phyloP scores from a whole-genome alignment of 345 rosid genomes.

The rapeseed (Brassica napus) region DNA sequence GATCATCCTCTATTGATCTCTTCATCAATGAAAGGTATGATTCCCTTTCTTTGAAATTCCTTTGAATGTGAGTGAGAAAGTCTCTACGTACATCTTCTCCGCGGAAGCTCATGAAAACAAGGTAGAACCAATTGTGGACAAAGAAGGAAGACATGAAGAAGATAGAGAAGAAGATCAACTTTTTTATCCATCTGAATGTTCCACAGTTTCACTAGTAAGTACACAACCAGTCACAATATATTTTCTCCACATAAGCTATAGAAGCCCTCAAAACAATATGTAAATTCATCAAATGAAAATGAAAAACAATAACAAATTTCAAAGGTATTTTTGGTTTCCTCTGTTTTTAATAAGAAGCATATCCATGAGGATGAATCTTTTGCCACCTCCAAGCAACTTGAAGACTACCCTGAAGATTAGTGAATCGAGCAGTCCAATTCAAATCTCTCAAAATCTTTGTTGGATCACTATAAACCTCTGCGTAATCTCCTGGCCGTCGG shows the following conservation, averaged over 20 bases:
- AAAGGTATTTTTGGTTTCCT: not conserved
- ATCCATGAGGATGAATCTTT: conserved; percentile 76
- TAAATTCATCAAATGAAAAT: not conserved
- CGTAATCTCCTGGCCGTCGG: conserved; percentile 95
- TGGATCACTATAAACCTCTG: conserved; percentile 91
- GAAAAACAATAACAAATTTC: not conserved
- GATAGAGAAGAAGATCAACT: not conserved
- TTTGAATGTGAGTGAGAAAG: not conserved
- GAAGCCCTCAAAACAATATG: not conserved
- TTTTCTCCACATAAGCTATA: not conserved
- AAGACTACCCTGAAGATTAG: conserved; percentile 78
- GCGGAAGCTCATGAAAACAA: not conserved
- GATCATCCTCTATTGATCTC: not conserved
- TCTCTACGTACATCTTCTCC: not conserved
- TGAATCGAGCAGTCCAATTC: conserved; percentile 87
- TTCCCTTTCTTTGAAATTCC: not conserved
- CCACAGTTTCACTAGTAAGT: not conserved
- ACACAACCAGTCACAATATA: not conserved
- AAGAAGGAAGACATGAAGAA: not conserved
- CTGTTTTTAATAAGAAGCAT: conserved; percentile 42
- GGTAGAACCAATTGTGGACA: not conserved
- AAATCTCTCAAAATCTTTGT: conserved; percentile 68
- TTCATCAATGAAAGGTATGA: not conserved
- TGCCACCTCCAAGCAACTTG: conserved; percentile 93
- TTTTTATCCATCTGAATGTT: too few species aligned